Evolutionary conservation across 768 basidiomycete genomes (phyloP).

Genomic region (Aureoboletus auriporus): DNA sequence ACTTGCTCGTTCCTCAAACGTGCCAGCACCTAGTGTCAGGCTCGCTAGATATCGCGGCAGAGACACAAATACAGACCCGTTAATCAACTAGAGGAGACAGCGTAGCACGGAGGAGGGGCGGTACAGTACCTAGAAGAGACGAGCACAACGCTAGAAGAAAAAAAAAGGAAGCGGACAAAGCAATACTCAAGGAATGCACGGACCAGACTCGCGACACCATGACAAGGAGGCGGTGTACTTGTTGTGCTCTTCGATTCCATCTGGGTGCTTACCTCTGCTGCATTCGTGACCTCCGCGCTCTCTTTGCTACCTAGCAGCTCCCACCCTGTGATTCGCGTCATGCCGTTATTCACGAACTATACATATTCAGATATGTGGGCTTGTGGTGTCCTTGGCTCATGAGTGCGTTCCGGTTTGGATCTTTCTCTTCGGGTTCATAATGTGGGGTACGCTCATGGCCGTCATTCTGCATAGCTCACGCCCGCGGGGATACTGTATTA

Average conservation of each 20-base stretch:
- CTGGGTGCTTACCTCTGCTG: conserved; percentile 49
- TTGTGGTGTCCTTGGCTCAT: conserved; percentile 48
- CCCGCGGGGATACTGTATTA: conserved; percentile 33
- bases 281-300: conserved; percentile 58
- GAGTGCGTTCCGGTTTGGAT: conserved; percentile 64
- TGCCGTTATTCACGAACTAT: conserved; percentile 80
- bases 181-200: too few species aligned
- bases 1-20: conserved; percentile 14
- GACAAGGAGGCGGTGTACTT: too few species aligned
- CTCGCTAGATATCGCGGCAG: too few species aligned
- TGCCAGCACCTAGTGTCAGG: too few species aligned
- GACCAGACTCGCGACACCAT: too few species aligned
- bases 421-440: conserved; percentile 68
- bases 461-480: conserved; percentile 30
- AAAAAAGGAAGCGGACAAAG: too few species aligned
- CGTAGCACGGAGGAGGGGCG: too few species aligned
- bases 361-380: conserved; percentile 54
- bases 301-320: conserved; percentile 83
- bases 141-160: too few species aligned
- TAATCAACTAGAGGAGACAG: too few species aligned
- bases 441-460: conserved; percentile 64
- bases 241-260: conserved; percentile 40
- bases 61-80: too few species aligned
- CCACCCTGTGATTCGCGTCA: conserved; percentile 62
- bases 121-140: too few species aligned